Conservation (phyloP, 768 basidiomycete genomes). For the Tulasnella sp. region DNA sequence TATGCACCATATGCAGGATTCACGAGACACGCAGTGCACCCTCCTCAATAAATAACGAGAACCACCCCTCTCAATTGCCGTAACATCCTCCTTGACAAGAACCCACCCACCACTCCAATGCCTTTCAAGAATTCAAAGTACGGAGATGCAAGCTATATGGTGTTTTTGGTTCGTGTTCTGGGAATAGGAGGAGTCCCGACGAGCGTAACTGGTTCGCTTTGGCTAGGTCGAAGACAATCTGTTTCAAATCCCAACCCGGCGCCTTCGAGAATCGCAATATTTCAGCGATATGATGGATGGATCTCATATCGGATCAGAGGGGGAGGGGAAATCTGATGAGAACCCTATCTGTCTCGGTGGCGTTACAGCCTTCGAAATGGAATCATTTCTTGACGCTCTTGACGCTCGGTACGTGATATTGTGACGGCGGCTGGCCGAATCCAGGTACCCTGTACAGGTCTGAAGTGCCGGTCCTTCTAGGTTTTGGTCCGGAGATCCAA, state of each 20-base stretch:
- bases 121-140: neutral
- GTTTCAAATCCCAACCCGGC: neutral
- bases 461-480: too few species aligned
- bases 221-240: neutral
- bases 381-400: neutral
- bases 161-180: neutral
- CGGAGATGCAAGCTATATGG: neutral
- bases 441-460: neutral
- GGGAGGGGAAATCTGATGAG: constrained; percentile 9
- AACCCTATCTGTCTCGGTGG: constrained; percentile 2
- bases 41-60: too few species aligned
- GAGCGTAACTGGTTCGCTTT: too few species aligned
- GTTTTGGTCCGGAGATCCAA: neutral
- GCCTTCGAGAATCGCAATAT: neutral
- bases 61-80: too few species aligned
- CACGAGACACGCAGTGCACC: too few species aligned
- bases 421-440: too few species aligned
- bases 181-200: too few species aligned
- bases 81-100: too few species aligned
- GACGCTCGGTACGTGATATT: constrained; percentile 2
- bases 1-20: too few species aligned
- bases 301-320: neutral
- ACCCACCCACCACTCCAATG: too few species aligned
- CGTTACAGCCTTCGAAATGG: constrained; percentile 15
- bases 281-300: constrained; percentile 3